Percentiles rank a stretch among this genome's conserved stretches.
Conservation (phyloP, 345 rosid genomes). For the Lepidium africanum region DNA sequence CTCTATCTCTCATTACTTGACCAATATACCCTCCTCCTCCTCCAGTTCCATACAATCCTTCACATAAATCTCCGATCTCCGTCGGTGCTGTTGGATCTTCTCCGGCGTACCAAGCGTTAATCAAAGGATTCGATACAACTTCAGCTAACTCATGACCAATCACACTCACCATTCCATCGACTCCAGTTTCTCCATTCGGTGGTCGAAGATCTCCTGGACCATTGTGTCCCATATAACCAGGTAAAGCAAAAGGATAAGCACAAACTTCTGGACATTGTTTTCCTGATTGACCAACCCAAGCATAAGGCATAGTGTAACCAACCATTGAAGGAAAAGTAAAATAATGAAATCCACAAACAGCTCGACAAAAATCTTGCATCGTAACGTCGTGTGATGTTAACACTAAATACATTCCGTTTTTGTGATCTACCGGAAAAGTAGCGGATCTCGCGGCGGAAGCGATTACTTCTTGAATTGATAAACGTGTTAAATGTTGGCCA, state of each 20-base stretch:
- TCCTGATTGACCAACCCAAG: constrained; percentile 89
- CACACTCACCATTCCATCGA: constrained; percentile 96
- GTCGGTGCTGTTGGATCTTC: constrained; percentile 96
- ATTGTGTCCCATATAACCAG: constrained; percentile 72
- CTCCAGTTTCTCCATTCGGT: constrained; percentile 76
- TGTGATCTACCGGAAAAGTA: constrained; percentile 74
- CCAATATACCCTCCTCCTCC: constrained; percentile 96
- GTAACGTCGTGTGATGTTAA: constrained; percentile 69
- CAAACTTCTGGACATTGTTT: constrained; percentile 93
- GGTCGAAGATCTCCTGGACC: constrained; percentile 57
- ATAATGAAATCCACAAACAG: constrained; percentile 94
- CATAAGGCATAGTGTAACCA: constrained; percentile 94
- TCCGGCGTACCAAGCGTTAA: constrained; percentile 98
- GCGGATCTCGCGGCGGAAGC: constrained; percentile 58
- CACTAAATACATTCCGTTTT: constrained; percentile 74
- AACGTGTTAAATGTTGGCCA: constrained; percentile 60
- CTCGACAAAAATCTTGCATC: constrained; percentile 88
- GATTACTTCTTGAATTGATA: constrained; percentile 74
- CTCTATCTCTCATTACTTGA: constrained; percentile 62
- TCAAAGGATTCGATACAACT: constrained; percentile 71
- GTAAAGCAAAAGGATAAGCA: constrained; percentile 88
- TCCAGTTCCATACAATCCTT: constrained; percentile 88
- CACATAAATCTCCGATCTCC: constrained; percentile 81
- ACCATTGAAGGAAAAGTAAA: constrained; percentile 96
- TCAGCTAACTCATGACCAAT: constrained; percentile 95